Evolutionary conservation across 139 green algal genomes (phyloP).

Genomic region (Micractinium conductrix): DNA sequence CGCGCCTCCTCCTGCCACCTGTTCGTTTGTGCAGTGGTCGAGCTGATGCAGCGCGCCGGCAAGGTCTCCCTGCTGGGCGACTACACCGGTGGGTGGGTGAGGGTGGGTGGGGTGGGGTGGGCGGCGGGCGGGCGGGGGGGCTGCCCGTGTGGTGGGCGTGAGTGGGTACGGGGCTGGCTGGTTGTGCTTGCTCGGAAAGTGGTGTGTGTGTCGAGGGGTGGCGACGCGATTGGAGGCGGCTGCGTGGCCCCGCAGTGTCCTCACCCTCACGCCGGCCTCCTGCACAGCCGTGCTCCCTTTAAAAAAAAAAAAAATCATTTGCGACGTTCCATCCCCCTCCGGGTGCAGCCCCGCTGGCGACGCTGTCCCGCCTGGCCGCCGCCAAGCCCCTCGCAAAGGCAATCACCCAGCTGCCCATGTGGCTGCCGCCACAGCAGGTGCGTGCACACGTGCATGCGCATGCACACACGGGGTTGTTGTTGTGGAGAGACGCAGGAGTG

Average conservation of each 20-base stretch:
- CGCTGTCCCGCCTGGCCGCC: slow-evolving; percentile 61
- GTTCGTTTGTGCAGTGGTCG: slow-evolving; percentile 46
- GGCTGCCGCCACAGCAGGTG: slow-evolving; percentile 12
- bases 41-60: slow-evolving; percentile 56
- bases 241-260: no score
- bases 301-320: no score
- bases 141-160: no score
- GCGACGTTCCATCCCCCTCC: no score
- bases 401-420: slow-evolving; percentile 48
- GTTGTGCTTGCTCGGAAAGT: no score
- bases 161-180: no score
- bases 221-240: no score
- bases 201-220: no score
- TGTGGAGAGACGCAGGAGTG: neutral
- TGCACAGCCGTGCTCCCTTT: no score
- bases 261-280: no score
- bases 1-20: neutral
- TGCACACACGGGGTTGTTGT: neutral
- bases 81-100: slow-evolving; percentile 45
- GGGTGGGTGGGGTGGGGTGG: neutral
- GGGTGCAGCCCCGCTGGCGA: slow-evolving; percentile 52
- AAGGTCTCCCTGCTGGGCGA: slow-evolving; percentile 72
- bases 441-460: neutral
- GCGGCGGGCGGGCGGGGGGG: no score
- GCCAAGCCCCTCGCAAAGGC: slow-evolving; percentile 60